Evolutionary conservation across 2,329 filamentous ascomycete genomes (phyloP).

Genomic region (Diaporthe longicolla): DNA sequence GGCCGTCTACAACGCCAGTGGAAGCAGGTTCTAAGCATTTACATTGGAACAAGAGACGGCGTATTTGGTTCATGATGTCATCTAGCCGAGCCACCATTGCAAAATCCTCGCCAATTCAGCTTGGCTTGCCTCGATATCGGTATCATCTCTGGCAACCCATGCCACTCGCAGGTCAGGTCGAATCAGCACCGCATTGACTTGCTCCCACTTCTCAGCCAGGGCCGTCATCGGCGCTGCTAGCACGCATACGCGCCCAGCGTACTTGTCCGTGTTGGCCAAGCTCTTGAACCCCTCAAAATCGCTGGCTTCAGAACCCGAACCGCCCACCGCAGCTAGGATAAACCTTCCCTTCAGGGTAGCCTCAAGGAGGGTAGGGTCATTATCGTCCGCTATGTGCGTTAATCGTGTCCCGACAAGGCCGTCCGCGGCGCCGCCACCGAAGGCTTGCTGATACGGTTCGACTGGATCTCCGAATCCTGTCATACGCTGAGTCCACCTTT

Average conservation of each 20-base stretch:
- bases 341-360: constrained; percentile 38
- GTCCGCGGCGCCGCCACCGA: background rate
- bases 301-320: background rate
- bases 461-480: constrained; percentile 38
- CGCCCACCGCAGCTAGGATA: constrained; percentile 10
- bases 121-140: background rate
- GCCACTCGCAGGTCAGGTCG: constrained; percentile 40
- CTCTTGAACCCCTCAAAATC: background rate
- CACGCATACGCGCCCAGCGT: background rate
- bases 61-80: background rate
- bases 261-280: background rate
- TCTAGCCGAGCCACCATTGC: constrained; percentile 37
- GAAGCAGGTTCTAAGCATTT: background rate
- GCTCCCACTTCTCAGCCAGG: constrained; percentile 31
- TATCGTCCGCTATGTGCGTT: constrained; percentile 16
- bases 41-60: background rate
- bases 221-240: background rate
- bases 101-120: background rate
- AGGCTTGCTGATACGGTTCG: constrained; percentile 29
- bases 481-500: constrained; percentile 31
- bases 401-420: constrained; percentile 28
- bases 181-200: constrained; percentile 26
- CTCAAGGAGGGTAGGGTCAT: constrained; percentile 9
- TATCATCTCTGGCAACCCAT: constrained; percentile 32
- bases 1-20: fast-evolving